Conservation (phyloP, 2,329 filamentous ascomycete genomes). For the Myriosclerotinia duriaeana region DNA sequence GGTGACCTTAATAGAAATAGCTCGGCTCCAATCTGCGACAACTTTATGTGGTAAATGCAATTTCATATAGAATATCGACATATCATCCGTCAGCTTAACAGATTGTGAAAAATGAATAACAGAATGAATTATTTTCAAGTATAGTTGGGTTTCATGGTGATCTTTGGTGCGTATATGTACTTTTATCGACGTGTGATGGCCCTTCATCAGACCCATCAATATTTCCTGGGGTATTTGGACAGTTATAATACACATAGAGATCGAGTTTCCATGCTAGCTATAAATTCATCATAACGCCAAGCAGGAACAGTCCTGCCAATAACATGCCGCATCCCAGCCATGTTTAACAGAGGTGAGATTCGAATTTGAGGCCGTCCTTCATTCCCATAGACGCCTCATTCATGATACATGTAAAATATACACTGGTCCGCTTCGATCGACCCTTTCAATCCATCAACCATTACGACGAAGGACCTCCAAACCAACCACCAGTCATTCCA, state of each 20-base stretch:
- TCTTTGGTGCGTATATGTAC: not conserved
- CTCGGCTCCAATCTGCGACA: too few species aligned
- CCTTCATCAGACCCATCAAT: not conserved
- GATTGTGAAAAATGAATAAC: not conserved
- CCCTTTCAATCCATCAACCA: not conserved
- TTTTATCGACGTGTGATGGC: not conserved
- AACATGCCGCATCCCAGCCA: not conserved
- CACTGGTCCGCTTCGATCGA: not conserved
- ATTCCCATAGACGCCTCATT: conserved; percentile 15
- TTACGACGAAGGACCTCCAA: conserved; percentile 38
- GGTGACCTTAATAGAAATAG: not conserved
- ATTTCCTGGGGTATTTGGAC: not conserved
- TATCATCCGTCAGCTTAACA: not conserved
- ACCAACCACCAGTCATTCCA: conserved; percentile 61
- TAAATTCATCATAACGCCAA: conserved; percentile 8
- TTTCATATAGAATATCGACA: not conserved
- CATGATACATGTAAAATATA: conserved; percentile 16
- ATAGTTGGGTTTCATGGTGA: not conserved
- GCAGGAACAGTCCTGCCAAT: not conserved
- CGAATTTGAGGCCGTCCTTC: conserved; percentile 6
- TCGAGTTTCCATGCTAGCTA: not conserved
- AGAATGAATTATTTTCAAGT: not conserved
- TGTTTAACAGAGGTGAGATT: conserved; percentile 18
- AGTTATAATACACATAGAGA: conserved; percentile 6
- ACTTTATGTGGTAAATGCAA: not conserved